Conservation (phyloP, 1,284 basidiomycete genomes). For the Moesziomyces aphidis region DNA sequence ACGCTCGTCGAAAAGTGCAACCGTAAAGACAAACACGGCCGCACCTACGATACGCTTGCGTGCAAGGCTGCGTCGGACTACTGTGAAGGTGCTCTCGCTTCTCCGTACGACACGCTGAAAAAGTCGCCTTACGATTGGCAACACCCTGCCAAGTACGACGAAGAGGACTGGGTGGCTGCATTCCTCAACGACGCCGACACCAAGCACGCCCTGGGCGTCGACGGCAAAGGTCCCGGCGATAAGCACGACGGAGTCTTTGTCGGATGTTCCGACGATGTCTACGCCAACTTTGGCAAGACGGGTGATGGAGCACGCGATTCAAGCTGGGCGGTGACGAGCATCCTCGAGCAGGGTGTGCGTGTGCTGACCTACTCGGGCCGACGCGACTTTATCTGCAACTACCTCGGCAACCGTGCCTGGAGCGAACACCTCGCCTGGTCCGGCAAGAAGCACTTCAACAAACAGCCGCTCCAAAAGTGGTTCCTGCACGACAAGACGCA, state of each 20-base stretch:
- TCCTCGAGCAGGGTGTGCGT: conserved; percentile 51
- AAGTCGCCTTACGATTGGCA: conserved; percentile 60
- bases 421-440: conserved; percentile 56
- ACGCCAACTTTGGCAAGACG: conserved; percentile 57
- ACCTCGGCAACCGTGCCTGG: conserved; percentile 60
- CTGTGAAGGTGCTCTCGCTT: conserved; percentile 56
- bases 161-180: conserved; percentile 60
- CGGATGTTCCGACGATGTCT: conserved; percentile 64
- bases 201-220: conserved; percentile 55
- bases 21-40: conserved; percentile 32
- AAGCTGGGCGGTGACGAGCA: conserved; percentile 58
- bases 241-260: conserved; percentile 62
- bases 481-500: conserved; percentile 17
- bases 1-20: conserved; percentile 63
- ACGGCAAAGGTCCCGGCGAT: conserved; percentile 57
- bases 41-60: conserved; percentile 45
- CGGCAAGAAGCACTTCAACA: conserved; percentile 48
- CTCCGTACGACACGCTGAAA: conserved; percentile 56
- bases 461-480: conserved; percentile 50
- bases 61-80: conserved; percentile 56
- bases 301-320: conserved; percentile 63
- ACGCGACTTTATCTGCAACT: conserved; percentile 66
- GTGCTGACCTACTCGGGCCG: conserved; percentile 61
- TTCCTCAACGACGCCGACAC: conserved; percentile 60
- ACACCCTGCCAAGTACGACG: conserved; percentile 57